Conservation (phyloP, 2,329 filamentous ascomycete species). For the Pleurostoma richardsiae region DNA sequence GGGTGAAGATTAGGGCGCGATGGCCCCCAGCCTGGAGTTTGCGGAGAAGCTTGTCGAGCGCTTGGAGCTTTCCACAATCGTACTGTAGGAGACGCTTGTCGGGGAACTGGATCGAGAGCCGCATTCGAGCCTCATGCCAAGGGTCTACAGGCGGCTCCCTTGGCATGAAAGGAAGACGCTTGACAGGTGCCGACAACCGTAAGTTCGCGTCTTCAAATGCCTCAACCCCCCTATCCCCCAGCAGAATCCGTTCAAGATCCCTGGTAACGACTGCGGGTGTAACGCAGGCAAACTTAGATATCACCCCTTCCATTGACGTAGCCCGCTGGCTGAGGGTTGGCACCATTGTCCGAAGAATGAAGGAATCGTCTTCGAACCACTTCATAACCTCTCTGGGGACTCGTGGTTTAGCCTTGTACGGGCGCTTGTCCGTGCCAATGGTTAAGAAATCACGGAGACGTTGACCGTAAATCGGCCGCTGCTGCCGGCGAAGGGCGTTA, state of each 20-base stretch:
- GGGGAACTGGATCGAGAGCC: slow-evolving; percentile 91
- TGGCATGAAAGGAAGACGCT: slow-evolving; percentile 51
- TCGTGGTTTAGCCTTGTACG: slow-evolving; percentile 54
- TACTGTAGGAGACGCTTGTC: slow-evolving; percentile 96
- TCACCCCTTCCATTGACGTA: slow-evolving; percentile 63
- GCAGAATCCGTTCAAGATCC: slow-evolving; percentile 64
- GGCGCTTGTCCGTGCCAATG: slow-evolving; percentile 54
- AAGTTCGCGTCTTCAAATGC: slow-evolving; percentile 53
- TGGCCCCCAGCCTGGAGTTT: slow-evolving; percentile 86
- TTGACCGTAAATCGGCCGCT: slow-evolving; percentile 75
- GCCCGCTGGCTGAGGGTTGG: slow-evolving; percentile 70
- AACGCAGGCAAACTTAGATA: slow-evolving; percentile 87
- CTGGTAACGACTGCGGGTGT: slow-evolving; percentile 84
- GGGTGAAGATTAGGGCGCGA: slow-evolving; percentile 94
- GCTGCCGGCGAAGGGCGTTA: slow-evolving; percentile 75
- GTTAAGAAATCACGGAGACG: slow-evolving; percentile 72
- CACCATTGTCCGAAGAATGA: slow-evolving; percentile 61
- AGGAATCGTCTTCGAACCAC: slow-evolving; percentile 71
- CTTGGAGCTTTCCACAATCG: slow-evolving; percentile 94
- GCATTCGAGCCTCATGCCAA: slow-evolving; percentile 90
- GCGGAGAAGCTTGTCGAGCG: slow-evolving; percentile 78
- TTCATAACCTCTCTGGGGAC: slow-evolving; percentile 59
- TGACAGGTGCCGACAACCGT: slow-evolving; percentile 50
- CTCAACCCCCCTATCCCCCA: slow-evolving; percentile 56
- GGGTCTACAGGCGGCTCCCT: slow-evolving; percentile 63